These are phyloP conservation scores for Coprinellus micaceus DNA, from an alignment of 768 basidiomycete species.

Conservation along the genomic window DNA sequence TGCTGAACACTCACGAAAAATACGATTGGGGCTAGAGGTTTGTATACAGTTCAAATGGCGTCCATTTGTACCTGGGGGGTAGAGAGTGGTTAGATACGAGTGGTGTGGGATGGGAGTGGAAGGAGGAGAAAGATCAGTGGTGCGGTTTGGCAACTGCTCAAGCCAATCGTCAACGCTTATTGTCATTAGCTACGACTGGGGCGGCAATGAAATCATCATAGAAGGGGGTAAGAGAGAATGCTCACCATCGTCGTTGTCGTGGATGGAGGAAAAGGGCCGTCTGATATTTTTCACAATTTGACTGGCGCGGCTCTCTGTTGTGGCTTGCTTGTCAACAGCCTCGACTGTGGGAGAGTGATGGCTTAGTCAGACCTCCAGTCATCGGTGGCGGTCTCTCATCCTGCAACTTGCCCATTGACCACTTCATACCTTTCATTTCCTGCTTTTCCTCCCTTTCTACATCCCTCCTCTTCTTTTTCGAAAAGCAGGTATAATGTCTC, in stretches of 20 bases:
- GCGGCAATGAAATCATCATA: slow-evolving; percentile 72
- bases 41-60: too few species aligned
- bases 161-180: slow-evolving; percentile 58
- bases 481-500: slow-evolving; percentile 48
- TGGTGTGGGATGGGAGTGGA: slow-evolving; percentile 7
- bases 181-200: slow-evolving; percentile 60
- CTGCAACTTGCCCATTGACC: neutral
- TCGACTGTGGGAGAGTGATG: neutral
- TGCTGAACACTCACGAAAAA: too few species aligned
- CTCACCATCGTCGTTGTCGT: slow-evolving; percentile 4
- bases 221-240: slow-evolving; percentile 3
- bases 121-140: slow-evolving; percentile 42
- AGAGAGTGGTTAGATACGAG: neutral
- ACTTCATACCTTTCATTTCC: slow-evolving; percentile 7
- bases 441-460: neutral
- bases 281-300: neutral
- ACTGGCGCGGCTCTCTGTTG: neutral
- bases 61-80: too few species aligned
- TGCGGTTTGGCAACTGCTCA: slow-evolving; percentile 69
- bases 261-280: slow-evolving; percentile 15
- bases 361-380: neutral
- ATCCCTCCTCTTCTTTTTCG: slow-evolving; percentile 8
- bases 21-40: too few species aligned
- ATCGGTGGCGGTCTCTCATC: slow-evolving; percentile 12
- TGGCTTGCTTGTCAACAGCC: neutral